Conservation (phyloP, 306 rosid genomes). For the Vicia faba region DNA sequence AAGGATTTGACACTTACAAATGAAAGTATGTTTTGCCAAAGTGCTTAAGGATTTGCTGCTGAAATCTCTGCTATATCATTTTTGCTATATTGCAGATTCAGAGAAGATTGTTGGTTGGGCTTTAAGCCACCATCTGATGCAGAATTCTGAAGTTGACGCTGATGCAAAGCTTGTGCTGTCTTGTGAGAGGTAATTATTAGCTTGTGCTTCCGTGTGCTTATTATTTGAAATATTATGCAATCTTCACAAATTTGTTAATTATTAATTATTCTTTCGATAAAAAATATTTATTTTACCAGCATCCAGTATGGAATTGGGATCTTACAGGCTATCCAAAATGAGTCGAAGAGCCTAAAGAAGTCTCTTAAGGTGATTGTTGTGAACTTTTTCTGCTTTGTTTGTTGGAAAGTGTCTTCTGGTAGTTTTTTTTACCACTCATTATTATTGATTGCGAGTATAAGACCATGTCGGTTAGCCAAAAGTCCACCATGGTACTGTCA, state of each 20-base stretch:
- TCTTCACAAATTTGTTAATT: constrained; percentile 20
- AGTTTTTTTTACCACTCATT: constrained; percentile 1
- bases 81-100: constrained; percentile 69
- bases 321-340: constrained; percentile 89
- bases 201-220: constrained; percentile 22
- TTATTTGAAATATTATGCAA: constrained; percentile 35
- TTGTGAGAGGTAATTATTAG: constrained; percentile 67
- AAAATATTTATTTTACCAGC: constrained; percentile 61
- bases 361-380: constrained; percentile 81
- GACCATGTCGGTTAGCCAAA: not conserved
- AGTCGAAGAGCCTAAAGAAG: constrained; percentile 89
- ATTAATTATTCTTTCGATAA: constrained; percentile 43
- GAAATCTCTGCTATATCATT: constrained; percentile 24
- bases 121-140: constrained; percentile 90
- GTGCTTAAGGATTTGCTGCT: constrained; percentile 12
- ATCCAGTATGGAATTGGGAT: constrained; percentile 82
- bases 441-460: not conserved
- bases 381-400: constrained; percentile 35
- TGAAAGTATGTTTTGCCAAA: constrained; percentile 70
- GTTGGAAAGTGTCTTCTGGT: constrained; percentile 28
- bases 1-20: constrained; percentile 83
- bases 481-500: not conserved
- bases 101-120: constrained; percentile 99
- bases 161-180: constrained; percentile 75
- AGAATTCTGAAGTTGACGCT: constrained; percentile 72